These are phyloP conservation scores for Colletotrichum sp. DNA, from an alignment of 2,329 filamentous ascomycete genomes.

Conservation along the genomic window DNA sequence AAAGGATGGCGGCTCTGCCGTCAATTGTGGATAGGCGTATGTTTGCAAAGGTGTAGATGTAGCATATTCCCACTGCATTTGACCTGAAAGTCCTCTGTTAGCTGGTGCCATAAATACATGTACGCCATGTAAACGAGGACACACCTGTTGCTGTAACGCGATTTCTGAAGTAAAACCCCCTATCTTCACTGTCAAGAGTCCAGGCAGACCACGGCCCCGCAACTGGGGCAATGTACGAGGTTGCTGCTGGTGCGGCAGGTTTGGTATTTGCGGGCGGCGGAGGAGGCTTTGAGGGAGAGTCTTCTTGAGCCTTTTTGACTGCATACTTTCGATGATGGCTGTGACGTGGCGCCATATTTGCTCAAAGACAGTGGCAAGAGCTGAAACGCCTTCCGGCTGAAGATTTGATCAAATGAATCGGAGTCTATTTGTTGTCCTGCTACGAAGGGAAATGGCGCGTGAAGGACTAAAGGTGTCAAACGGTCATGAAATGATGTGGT, in stretches of 20 bases:
- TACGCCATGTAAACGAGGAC: neutral
- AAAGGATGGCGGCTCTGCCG: neutral
- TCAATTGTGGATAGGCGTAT: neutral
- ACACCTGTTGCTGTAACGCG: neutral
- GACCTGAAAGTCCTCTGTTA: neutral
- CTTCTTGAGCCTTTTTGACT: neutral
- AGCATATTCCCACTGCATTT: neutral
- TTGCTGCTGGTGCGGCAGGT: no score
- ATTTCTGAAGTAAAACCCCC: slow-evolving; percentile 1
- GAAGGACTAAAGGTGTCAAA: no score
- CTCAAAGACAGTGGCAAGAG: neutral
- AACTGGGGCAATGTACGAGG: neutral
- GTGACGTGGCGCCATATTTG: neutral
- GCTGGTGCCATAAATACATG: rapidly evolving
- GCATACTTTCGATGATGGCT: neutral
- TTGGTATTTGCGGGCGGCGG: rapidly evolving
- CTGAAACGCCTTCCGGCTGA: neutral
- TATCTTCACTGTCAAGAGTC: neutral
- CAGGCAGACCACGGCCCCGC: neutral
- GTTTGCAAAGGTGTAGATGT: neutral
- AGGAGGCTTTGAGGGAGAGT: neutral
- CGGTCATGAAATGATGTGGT: no score
- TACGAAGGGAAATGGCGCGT: no score
- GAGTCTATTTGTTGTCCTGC: no score
- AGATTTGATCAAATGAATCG: neutral